Percentiles rank a stretch among this genome's conserved stretches.
These are phyloP conservation scores for Zoysia pacifica DNA, from an alignment of 176 grass and related monocot genomes.

Conservation along the genomic window DNA sequence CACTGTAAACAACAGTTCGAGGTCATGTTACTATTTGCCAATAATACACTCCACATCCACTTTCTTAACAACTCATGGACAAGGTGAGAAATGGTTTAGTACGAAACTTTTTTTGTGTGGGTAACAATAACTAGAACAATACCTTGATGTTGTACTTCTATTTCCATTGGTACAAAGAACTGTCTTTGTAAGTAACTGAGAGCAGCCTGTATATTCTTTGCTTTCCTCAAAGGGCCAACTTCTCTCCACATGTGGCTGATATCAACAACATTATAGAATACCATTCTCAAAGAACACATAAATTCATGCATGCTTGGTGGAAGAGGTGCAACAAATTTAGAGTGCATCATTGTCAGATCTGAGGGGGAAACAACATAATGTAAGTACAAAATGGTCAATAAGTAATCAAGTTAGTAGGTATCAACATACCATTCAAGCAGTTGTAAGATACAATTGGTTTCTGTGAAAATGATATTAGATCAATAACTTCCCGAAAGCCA, in stretches of 20 bases:
- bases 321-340: conserved; percentile 82
- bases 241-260: conserved; percentile 82
- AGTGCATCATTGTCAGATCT: conserved; percentile 90
- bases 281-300: conserved; percentile 87
- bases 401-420: neutral
- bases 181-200: conserved; percentile 75
- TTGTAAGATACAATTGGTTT: conserved; percentile 92
- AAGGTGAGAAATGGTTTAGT: conserved; percentile 22
- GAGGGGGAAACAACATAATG: conserved; percentile 20
- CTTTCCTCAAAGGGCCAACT: conserved; percentile 78
- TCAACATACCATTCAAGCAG: conserved; percentile 71
- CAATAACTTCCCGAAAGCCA: conserved; percentile 94
- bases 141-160: conserved; percentile 79
- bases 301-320: conserved; percentile 68
- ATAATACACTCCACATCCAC: conserved; percentile 14
- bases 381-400: conserved; percentile 24
- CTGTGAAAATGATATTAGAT: conserved; percentile 72
- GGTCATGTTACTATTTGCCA: neutral
- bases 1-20: conserved; percentile 2
- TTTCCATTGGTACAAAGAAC: conserved; percentile 65
- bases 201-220: conserved; percentile 70
- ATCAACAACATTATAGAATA: conserved; percentile 77
- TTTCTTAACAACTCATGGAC: conserved; percentile 12
- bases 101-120: conserved; percentile 4
- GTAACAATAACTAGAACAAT: conserved; percentile 36